A percentile compares a stretch with the other conserved stretches of the same genome.
Conservation (phyloP, 352 stramenopile species). For the Thraustochytrium sp. region DNA sequence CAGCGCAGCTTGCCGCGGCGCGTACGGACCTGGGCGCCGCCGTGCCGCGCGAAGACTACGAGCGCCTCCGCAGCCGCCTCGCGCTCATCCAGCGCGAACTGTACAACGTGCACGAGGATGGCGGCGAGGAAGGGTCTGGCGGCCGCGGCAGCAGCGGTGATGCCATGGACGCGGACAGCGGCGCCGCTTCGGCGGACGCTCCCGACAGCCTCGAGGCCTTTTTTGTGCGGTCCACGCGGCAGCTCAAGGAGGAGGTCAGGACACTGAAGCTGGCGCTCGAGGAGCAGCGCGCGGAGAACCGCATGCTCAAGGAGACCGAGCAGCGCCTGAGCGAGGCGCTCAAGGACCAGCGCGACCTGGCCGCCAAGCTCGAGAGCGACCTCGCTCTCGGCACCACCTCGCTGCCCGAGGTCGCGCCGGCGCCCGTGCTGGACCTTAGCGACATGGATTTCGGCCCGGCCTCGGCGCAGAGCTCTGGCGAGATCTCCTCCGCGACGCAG, state of each 20-base stretch:
- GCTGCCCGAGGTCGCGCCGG: background rate
- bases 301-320: slow-evolving; percentile 17
- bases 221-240: slow-evolving; percentile 25
- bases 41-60: background rate
- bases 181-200: background rate
- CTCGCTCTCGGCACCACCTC: background rate
- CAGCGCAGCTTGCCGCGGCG: background rate
- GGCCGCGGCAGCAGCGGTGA: no score
- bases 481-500: background rate
- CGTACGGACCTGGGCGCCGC: background rate
- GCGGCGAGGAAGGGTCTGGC: no score
- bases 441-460: background rate
- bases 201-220: slow-evolving; percentile 28
- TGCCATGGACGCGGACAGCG: no score
- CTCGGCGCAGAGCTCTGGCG: background rate
- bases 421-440: background rate
- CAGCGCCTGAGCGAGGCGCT: slow-evolving; percentile 6
- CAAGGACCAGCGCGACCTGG: slow-evolving; percentile 25
- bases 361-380: slow-evolving; percentile 34
- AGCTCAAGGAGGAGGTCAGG: slow-evolving; percentile 33
- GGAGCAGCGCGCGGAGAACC: background rate
- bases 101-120: slow-evolving; percentile 24
- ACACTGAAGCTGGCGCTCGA: background rate
- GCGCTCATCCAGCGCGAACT: slow-evolving; percentile 10
- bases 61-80: background rate